Evolutionary conservation across 495 filamentous ascomycete genomes (phyloP).

Genomic region (Penicillium canescens): DNA sequence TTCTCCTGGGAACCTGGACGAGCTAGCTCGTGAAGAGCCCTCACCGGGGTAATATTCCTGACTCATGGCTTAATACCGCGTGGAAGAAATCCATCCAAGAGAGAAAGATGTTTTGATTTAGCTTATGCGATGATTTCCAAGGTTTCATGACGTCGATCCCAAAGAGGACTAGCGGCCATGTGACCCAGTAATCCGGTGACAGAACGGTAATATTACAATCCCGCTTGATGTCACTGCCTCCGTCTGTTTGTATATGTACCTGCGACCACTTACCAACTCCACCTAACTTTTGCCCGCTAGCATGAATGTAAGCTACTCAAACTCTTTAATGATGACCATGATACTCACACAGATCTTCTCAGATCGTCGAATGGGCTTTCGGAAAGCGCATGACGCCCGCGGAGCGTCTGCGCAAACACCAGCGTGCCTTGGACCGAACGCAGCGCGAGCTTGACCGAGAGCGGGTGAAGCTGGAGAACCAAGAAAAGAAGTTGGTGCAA

Average conservation of each 20-base stretch:
- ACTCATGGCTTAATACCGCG: slow-evolving; percentile 58
- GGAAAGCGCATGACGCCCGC: slow-evolving; percentile 97
- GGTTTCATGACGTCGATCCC: slow-evolving; percentile 18
- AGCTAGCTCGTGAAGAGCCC: slow-evolving; percentile 40
- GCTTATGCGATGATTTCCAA: slow-evolving; percentile 20
- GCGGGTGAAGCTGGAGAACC: slow-evolving; percentile 91
- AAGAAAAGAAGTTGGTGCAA: slow-evolving; percentile 93
- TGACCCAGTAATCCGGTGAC: slow-evolving; percentile 22
- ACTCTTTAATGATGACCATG: background rate
- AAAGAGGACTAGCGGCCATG: slow-evolving; percentile 29
- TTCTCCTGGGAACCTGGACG: slow-evolving; percentile 35
- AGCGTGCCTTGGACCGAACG: slow-evolving; percentile 93
- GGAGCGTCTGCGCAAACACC: slow-evolving; percentile 95
- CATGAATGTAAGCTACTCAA: slow-evolving; percentile 60
- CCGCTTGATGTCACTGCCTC: slow-evolving; percentile 8
- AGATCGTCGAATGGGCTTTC: slow-evolving; percentile 98
- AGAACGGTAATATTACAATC: slow-evolving; percentile 6
- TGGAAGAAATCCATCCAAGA: slow-evolving; percentile 18
- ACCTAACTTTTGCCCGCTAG: slow-evolving; percentile 10
- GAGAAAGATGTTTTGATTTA: slow-evolving; percentile 13
- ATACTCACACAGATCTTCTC: slow-evolving; percentile 9
- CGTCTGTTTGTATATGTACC: background rate
- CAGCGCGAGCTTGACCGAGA: slow-evolving; percentile 95
- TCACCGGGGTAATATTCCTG: slow-evolving; percentile 63
- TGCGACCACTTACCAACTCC: background rate